These are phyloP conservation scores for Dorcoceras hygrometricum DNA, from an alignment of 257 asterid species.

Conservation along the genomic window DNA sequence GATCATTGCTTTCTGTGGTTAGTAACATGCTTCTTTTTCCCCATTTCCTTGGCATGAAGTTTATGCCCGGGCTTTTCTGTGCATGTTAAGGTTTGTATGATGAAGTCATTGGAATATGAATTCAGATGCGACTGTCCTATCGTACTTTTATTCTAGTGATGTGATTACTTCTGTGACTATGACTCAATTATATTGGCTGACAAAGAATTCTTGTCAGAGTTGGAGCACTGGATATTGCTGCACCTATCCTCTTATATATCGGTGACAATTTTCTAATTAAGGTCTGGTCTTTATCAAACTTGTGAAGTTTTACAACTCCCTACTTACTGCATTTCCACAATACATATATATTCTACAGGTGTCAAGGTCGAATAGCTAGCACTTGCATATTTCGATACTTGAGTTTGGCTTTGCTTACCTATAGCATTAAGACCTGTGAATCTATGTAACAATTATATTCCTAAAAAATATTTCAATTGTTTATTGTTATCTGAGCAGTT, in stretches of 20 bases:
- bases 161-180: constrained; percentile 10
- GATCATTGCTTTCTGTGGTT: constrained; percentile 98
- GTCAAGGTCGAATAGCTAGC: not conserved
- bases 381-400: not conserved
- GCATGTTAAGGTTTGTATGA: not conserved
- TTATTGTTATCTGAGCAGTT: not conserved
- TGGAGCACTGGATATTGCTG: constrained; percentile 98
- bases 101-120: not conserved
- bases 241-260: constrained; percentile 90
- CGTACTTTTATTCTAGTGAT: not conserved
- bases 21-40: constrained; percentile 29
- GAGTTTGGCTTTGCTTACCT: not conserved
- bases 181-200: constrained; percentile 18
- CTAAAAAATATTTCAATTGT: not conserved
- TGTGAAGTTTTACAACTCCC: not conserved
- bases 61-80: constrained; percentile 5
- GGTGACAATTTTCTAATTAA: constrained; percentile 46
- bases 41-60: not conserved
- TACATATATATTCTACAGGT: not conserved
- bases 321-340: not conserved
- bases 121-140: not conserved
- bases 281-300: constrained; percentile 29
- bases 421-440: not conserved
- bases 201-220: constrained; percentile 49
- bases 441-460: too few species aligned